phyloP scores from a whole-genome alignment of 2,329 filamentous ascomycete genomes.

The Phialophora chinensis region DNA sequence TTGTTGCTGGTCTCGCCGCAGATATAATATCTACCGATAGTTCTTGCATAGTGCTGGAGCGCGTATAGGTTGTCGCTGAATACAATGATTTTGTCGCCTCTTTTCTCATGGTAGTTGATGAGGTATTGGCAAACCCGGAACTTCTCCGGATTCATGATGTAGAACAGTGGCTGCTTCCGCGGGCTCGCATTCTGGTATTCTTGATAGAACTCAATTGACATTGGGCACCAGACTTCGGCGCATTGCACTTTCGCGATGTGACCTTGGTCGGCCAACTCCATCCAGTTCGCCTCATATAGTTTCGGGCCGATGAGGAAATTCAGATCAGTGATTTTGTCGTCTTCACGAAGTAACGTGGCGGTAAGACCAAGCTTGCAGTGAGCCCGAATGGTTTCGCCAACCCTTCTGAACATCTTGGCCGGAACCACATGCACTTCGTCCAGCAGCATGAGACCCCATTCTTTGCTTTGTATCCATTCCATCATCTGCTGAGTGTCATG shows the following conservation, averaged over 20 bases:
- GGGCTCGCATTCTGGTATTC: slow-evolving; percentile 81
- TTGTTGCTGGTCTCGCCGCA: slow-evolving; percentile 85
- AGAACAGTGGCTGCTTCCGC: slow-evolving; percentile 72
- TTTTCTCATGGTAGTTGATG: slow-evolving; percentile 95
- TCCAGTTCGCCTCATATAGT: slow-evolving; percentile 98
- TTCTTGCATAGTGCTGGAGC: slow-evolving; percentile 80
- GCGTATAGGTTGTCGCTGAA: slow-evolving; percentile 98
- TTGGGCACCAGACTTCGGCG: slow-evolving; percentile 98
- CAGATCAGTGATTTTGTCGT: slow-evolving; percentile 96
- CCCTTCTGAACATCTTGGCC: slow-evolving; percentile 92
- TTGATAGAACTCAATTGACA: slow-evolving; percentile 97
- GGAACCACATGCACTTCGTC: slow-evolving; percentile 99
- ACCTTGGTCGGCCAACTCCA: slow-evolving; percentile 94
- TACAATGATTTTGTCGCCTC: slow-evolving; percentile 97
- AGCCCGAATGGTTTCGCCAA: slow-evolving; percentile 89
- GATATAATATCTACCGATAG: slow-evolving; percentile 85
- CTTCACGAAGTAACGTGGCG: slow-evolving; percentile 90
- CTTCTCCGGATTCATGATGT: slow-evolving; percentile 97
- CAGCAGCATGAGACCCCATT: slow-evolving; percentile 97
- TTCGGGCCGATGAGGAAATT: slow-evolving; percentile 98
- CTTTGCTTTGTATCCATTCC: slow-evolving; percentile 84
- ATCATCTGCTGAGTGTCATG: slow-evolving; percentile 97
- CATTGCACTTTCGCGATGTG: slow-evolving; percentile 98
- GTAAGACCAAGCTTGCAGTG: slow-evolving; percentile 95
- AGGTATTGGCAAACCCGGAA: slow-evolving; percentile 97